phyloP scores from a whole-genome alignment of 441 rosid genomes.

The Pelargonium fulgidum region DNA sequence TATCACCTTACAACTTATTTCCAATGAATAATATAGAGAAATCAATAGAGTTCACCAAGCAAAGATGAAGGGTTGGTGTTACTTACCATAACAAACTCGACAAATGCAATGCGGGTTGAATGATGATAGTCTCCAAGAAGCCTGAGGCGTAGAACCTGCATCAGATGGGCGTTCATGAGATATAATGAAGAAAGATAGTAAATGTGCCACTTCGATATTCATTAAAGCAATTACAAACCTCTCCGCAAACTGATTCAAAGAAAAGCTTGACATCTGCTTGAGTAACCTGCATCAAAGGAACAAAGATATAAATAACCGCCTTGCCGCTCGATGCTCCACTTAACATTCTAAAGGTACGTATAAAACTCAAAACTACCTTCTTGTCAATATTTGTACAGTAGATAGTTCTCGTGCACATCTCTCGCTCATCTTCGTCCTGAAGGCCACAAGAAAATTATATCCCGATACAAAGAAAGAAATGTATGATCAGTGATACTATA shows the following conservation, averaged over 20 bases:
- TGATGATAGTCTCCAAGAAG: conserved; percentile 83
- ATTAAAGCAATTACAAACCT: conserved; percentile 37
- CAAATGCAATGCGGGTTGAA: conserved; percentile 86
- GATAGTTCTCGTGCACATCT: conserved; percentile 25
- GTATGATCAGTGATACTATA: too few relatives aligned
- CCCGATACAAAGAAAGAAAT: too few relatives aligned
- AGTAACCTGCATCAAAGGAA: conserved; percentile 39
- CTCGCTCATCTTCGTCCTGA: conserved; percentile 79
- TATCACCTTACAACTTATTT: too few relatives aligned
- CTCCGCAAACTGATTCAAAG: conserved; percentile 80
- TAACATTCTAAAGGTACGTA: too few relatives aligned
- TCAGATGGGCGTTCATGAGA: conserved; percentile 17
- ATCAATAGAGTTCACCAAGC: neutral
- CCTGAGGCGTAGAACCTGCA: conserved; percentile 84
- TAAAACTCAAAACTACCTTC: conserved; percentile 6
- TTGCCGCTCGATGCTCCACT: too few relatives aligned
- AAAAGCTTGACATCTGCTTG: conserved; percentile 70
- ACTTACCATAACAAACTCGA: conserved; percentile 72
- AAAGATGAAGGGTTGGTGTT: neutral
- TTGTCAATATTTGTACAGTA: conserved; percentile 23
- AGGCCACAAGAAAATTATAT: neutral
- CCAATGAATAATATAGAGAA: conserved; percentile 4
- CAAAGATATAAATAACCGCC: too few relatives aligned
- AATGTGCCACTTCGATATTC: conserved; percentile 1
- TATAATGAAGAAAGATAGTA: conserved; percentile 13